phyloP scores from a whole-genome alignment of 2,329 filamentous ascomycete species.

The Diaporthe amygdali region DNA sequence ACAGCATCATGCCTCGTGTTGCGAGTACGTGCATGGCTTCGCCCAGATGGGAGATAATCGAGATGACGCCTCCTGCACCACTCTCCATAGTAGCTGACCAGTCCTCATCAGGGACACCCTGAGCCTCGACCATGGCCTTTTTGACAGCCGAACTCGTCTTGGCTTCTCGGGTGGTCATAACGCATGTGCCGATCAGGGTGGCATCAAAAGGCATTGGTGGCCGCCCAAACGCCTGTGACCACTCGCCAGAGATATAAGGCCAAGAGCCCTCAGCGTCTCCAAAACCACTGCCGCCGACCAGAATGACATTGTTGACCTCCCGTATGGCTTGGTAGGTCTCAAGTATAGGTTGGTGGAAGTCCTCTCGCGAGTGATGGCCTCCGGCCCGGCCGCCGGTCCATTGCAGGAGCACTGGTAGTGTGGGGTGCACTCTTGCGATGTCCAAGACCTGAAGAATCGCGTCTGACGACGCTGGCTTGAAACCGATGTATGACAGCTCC shows the following conservation, averaged over 20 bases:
- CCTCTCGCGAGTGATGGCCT: constrained; percentile 54
- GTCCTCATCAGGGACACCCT: constrained; percentile 45
- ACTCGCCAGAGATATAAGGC: constrained; percentile 50
- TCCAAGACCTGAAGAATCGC: constrained; percentile 51
- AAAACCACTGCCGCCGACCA: constrained; percentile 53
- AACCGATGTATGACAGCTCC: constrained; percentile 50
- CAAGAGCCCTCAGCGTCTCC: constrained; percentile 51
- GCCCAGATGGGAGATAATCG: constrained; percentile 41
- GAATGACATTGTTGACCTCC: constrained; percentile 49
- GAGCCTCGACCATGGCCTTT: constrained; percentile 47
- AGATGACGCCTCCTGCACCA: constrained; percentile 34
- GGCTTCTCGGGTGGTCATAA: constrained; percentile 53
- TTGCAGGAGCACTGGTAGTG: constrained; percentile 50
- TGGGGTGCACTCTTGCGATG: constrained; percentile 50
- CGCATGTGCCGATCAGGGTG: constrained; percentile 49
- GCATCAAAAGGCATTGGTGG: constrained; percentile 54
- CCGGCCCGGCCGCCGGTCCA: constrained; percentile 56
- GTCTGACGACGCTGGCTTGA: constrained; percentile 51
- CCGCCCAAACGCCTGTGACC: constrained; percentile 47
- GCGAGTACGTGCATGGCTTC: constrained; percentile 45
- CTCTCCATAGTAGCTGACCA: constrained; percentile 48
- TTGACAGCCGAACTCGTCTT: constrained; percentile 48
- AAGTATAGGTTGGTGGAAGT: constrained; percentile 54
- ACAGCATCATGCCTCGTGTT: constrained; percentile 41
- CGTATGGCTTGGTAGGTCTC: constrained; percentile 49